Evolutionary conservation across 2,329 filamentous ascomycete genomes (phyloP).

Genomic region (Bipolaris cookei): DNA sequence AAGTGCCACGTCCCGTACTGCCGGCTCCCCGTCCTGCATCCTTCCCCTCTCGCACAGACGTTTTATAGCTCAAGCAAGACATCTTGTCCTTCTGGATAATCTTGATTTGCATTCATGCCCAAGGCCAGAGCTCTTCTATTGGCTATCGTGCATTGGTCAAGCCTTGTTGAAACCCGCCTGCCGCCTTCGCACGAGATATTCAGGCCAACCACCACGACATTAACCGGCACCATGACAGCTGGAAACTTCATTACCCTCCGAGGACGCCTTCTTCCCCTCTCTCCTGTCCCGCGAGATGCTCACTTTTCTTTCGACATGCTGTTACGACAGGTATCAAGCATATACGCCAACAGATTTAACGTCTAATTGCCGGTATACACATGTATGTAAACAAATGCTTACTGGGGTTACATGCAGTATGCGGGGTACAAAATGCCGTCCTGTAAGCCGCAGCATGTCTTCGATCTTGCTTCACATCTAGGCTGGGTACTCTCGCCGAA

Average conservation of each 20-base stretch:
- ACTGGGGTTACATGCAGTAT: too few species aligned
- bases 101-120: background rate
- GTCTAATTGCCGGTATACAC: background rate
- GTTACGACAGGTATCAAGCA: background rate
- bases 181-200: background rate
- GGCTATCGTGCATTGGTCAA: background rate
- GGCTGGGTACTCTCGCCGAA: background rate
- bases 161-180: background rate
- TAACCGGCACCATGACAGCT: background rate
- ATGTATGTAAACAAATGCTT: too few species aligned
- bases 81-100: slow-evolving; percentile 3
- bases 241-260: background rate
- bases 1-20: slow-evolving; percentile 2
- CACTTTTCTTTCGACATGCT: background rate
- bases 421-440: too few species aligned
- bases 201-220: background rate
- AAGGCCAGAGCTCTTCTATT: background rate
- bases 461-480: background rate
- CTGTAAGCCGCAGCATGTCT: background rate
- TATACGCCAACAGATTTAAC: background rate
- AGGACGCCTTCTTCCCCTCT: background rate
- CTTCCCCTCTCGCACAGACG: background rate
- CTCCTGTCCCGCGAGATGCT: background rate
- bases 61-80: background rate
- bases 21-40: slow-evolving; percentile 9